Evolutionary conservation across 768 basidiomycete genomes (phyloP).

Genomic region (Naganishia friedmannii): DNA sequence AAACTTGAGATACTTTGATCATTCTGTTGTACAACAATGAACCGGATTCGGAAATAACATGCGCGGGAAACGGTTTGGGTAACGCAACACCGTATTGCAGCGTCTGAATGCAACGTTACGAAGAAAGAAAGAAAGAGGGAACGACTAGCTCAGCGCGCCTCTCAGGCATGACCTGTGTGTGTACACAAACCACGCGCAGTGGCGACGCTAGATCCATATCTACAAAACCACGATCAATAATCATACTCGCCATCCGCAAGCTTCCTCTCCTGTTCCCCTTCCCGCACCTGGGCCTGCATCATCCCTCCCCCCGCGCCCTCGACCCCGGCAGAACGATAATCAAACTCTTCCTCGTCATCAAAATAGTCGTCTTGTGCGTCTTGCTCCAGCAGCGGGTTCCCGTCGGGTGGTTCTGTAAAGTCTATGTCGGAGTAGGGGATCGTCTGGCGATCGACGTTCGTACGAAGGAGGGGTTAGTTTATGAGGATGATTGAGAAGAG

Average conservation of each 20-base stretch:
- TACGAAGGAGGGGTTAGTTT: not conserved
- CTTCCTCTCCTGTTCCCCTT: not conserved
- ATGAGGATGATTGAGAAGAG: not conserved
- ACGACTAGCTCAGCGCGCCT: no score
- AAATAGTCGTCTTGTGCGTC: conserved; percentile 49
- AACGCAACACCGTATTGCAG: no score
- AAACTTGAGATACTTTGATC: no score
- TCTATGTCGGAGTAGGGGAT: conserved; percentile 45
- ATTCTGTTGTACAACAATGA: no score
- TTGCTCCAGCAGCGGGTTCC: conserved; percentile 37
- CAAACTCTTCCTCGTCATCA: conserved; percentile 40
- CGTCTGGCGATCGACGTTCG: conserved; percentile 34
- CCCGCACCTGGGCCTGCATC: not conserved
- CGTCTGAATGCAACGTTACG: no score
- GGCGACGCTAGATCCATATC: no score
- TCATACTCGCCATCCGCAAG: conserved; percentile 31
- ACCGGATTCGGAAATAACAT: no score
- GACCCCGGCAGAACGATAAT: conserved; percentile 26
- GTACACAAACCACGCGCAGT: no score
- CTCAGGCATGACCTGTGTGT: no score
- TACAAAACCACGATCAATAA: conserved; percentile 14
- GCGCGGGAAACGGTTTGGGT: no score
- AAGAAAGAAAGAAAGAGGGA: no score
- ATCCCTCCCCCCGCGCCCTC: not conserved
- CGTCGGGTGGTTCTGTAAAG: conserved; percentile 41